Conservation (phyloP, 306 rosid genomes). For the Canavalia gladiata region DNA sequence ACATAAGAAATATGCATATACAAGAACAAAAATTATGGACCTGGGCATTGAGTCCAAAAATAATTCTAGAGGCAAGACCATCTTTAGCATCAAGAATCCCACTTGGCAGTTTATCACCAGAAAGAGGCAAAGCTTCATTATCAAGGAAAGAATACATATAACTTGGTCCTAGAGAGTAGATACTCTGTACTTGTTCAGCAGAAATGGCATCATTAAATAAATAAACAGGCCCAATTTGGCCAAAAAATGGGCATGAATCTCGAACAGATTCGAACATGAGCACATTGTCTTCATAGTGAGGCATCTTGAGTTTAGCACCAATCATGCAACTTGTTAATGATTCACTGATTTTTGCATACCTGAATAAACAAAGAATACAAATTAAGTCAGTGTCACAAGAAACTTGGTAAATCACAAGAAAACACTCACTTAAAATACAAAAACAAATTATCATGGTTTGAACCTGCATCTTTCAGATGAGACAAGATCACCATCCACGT, state of each 20-base stretch:
- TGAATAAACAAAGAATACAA: conserved; percentile 54
- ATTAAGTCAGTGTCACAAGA: conserved; percentile 29
- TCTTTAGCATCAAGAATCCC: conserved; percentile 92
- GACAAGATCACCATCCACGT: conserved; percentile 88
- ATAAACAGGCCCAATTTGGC: conserved; percentile 96
- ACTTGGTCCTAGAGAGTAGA: conserved; percentile 94
- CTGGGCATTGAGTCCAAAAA: conserved; percentile 98
- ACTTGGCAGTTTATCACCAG: conserved; percentile 72
- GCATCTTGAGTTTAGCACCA: conserved; percentile 79
- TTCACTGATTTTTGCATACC: conserved; percentile 94
- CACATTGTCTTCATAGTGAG: conserved; percentile 67
- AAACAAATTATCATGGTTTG: conserved; percentile 36
- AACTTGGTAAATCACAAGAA: conserved; percentile 14
- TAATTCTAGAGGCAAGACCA: conserved; percentile 84
- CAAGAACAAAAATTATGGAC: conserved; percentile 48
- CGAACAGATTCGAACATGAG: conserved; percentile 64
- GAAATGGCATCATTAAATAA: conserved; percentile 84
- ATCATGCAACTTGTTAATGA: conserved; percentile 76
- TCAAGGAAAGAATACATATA: conserved; percentile 97
- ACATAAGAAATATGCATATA: neutral
- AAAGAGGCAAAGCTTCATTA: conserved; percentile 77
- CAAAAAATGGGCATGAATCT: conserved; percentile 82
- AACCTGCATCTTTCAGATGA: conserved; percentile 99
- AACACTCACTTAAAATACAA: neutral
- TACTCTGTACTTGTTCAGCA: conserved; percentile 90